These are phyloP conservation scores for Xylaria castorea DNA, from an alignment of 495 filamentous ascomycete species.

Conservation along the genomic window DNA sequence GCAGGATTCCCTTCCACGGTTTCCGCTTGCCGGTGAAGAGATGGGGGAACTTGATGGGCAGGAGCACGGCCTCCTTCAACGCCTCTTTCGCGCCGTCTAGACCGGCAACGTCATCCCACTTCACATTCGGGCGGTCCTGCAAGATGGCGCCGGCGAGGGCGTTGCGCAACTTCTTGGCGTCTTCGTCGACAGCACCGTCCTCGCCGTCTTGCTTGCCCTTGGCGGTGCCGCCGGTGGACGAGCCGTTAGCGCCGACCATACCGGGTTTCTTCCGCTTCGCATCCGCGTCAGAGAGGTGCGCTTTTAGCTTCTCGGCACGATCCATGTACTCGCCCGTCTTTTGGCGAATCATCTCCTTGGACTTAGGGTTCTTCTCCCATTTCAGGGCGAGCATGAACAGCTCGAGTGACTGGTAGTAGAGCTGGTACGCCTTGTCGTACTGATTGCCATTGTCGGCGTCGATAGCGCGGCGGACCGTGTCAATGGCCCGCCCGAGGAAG, in stretches of 20 bases:
- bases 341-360: constrained; percentile 93
- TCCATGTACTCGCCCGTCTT: constrained; percentile 98
- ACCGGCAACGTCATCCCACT: constrained; percentile 99
- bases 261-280: constrained; percentile 73
- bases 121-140: constrained; percentile 91
- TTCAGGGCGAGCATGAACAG: constrained; percentile 96
- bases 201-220: constrained; percentile 59
- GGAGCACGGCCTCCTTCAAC: constrained; percentile 93
- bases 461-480: constrained; percentile 94
- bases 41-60: constrained; percentile 98
- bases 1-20: constrained; percentile 96
- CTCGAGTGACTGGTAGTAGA: constrained; percentile 92
- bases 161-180: constrained; percentile 90
- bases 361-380: constrained; percentile 97
- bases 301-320: constrained; percentile 95
- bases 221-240: constrained; percentile 68
- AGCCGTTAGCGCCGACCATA: constrained; percentile 87
- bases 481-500: constrained; percentile 94
- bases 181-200: constrained; percentile 72
- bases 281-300: constrained; percentile 80
- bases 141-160: constrained; percentile 92
- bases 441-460: constrained; percentile 93
- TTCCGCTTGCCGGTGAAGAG: constrained; percentile 95
- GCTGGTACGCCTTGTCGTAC: constrained; percentile 94
- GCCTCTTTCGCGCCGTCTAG: constrained; percentile 95